phyloP scores from a whole-genome alignment of 352 stramenopile species.

The Pythium folliculosum region DNA sequence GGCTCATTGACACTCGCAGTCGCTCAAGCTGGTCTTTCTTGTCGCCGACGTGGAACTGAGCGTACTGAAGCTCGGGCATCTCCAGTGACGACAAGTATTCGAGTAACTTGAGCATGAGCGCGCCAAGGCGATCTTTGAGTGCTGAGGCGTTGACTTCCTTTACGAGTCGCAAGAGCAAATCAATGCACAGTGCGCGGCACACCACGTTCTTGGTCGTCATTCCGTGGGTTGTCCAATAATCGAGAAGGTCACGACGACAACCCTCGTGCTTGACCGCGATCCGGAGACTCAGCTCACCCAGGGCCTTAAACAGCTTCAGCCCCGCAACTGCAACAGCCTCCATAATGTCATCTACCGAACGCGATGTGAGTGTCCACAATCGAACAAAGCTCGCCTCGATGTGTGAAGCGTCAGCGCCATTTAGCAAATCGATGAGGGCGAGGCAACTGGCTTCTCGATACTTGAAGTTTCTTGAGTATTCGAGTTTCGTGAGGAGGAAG shows the following conservation, averaged over 20 bases:
- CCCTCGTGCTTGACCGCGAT: constrained; percentile 49
- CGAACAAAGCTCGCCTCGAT: constrained; percentile 52
- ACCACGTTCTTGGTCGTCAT: constrained; percentile 72
- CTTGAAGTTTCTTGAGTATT: constrained; percentile 76
- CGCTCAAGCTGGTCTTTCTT: constrained; percentile 84
- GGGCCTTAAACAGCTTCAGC: constrained; percentile 72
- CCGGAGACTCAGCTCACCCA: constrained; percentile 75
- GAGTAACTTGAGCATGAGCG: constrained; percentile 64
- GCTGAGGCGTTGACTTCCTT: constrained; percentile 57
- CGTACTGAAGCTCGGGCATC: constrained; percentile 83
- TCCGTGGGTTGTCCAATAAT: constrained; percentile 68
- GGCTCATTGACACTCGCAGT: constrained; percentile 74
- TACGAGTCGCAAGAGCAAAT: constrained; percentile 69
- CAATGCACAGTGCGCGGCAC: constrained; percentile 68
- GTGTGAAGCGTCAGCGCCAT: constrained; percentile 48
- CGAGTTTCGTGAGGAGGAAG: constrained; percentile 59
- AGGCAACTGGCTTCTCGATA: constrained; percentile 75
- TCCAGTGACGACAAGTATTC: constrained; percentile 84
- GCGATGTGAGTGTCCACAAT: constrained; percentile 67
- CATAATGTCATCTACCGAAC: constrained; percentile 80
- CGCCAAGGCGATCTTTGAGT: constrained; percentile 57
- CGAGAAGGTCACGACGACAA: constrained; percentile 56
- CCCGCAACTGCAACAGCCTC: constrained; percentile 60
- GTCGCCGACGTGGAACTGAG: constrained; percentile 77
- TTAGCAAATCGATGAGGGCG: constrained; percentile 65